Conservation (phyloP, 345 rosid species). For the Dipteronia dyeriana region DNA sequence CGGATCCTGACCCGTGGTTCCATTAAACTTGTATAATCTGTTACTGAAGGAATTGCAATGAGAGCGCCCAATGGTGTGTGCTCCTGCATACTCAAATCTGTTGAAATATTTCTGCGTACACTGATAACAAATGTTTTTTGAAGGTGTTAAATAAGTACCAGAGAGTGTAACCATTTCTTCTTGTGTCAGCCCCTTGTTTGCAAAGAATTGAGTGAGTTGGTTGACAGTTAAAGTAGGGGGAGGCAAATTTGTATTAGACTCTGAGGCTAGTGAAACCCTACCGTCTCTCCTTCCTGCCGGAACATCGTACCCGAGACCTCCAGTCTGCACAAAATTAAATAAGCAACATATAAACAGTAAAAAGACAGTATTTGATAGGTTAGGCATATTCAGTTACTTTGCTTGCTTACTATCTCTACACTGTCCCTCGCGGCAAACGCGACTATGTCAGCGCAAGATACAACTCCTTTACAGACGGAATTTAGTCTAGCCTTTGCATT, state of each 20-base stretch:
- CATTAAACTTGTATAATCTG: conserved; percentile 48
- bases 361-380: neutral
- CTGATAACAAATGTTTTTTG: neutral
- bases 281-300: conserved; percentile 72
- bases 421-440: conserved; percentile 63
- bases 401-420: conserved; percentile 36
- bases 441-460: conserved; percentile 60
- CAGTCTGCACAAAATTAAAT: conserved; percentile 25
- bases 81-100: conserved; percentile 27
- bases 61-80: conserved; percentile 61
- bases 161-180: conserved; percentile 60
- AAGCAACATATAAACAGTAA: too few species aligned
- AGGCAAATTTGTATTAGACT: conserved; percentile 44
- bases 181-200: conserved; percentile 38
- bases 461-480: conserved; percentile 42
- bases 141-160: conserved; percentile 25
- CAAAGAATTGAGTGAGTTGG: conserved; percentile 35
- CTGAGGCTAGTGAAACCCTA: conserved; percentile 42
- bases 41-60: conserved; percentile 50
- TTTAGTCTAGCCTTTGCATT: conserved; percentile 45
- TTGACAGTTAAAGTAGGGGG: conserved; percentile 41
- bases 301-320: conserved; percentile 51
- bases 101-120: neutral
- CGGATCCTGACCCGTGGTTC: conserved; percentile 44
- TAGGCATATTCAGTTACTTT: neutral